Base-by-base conservation (phyloP, 805 yeast genomes). In the Myxozyma nipponensis region DNA sequence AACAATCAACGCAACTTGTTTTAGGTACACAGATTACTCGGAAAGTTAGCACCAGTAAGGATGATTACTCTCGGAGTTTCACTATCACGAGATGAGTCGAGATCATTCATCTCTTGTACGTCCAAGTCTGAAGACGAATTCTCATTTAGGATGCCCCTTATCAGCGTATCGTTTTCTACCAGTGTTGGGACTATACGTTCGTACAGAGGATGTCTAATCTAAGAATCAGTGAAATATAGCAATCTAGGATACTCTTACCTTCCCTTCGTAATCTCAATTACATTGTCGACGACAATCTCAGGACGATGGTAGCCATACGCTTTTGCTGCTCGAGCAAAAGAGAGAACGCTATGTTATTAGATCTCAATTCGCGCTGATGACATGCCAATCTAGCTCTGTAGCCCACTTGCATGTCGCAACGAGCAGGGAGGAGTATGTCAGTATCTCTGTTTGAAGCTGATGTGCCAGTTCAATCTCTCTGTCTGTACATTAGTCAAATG, bases 21-120 rank as follows among this genome's bases (percentile, higher is more conserved):
- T 60, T 18, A 79, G 60, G 49, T 71, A 72, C 0, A 79, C 78
- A 1, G 81, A 74, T 79, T 79, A 0, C 83, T 82, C 2, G 78
- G 73, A 26, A 69, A 69, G 55, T 75, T 75, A 0, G 79, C 72
- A 26, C 83, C 82, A 19, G 81, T 72, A 24, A 79, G 50, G 36
- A 79, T 44, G 50, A 56, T 21, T n/a, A 41, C 39, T n/a, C n/a
- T n/a, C n/a, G n/a, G n/a, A n/a, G n/a, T n/a, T n/a, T n/a, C n/a
- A n/a, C n/a, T n/a, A n/a, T n/a, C n/a, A n/a, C n/a, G n/a, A n/a
- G n/a, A n/a, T n/a, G n/a, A n/a, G n/a, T n/a, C n/a, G n/a, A n/a
- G n/a, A n/a, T n/a, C n/a, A n/a, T n/a, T n/a, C n/a, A n/a, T 47
- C 56, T 61, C 40, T 4, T 50, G 23, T 35, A n/a, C 26, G 13